These are phyloP conservation scores for Blastobotrys aristatus DNA, from an alignment of 1,139 yeast genomes.

Conservation along the genomic window DNA sequence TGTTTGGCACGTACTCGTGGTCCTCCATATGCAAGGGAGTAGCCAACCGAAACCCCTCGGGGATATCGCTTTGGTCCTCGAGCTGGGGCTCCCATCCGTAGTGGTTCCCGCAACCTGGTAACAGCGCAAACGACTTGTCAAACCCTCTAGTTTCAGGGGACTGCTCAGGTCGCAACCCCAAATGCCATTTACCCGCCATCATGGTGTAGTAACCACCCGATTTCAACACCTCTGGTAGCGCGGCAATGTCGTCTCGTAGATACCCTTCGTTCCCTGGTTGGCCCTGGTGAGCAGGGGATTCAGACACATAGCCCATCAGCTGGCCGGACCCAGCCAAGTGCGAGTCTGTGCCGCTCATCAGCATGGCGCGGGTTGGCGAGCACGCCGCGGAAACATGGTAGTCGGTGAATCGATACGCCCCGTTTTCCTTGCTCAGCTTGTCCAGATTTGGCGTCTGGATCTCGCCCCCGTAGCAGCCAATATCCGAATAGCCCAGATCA, in stretches of 20 bases:
- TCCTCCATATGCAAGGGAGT: constrained; percentile 37
- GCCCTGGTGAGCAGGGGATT: constrained; percentile 22
- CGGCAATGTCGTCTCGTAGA: constrained; percentile 47
- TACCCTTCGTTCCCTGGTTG: constrained; percentile 56
- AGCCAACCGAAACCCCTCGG: constrained; percentile 28
- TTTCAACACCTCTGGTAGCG: constrained; percentile 47
- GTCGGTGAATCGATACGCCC: constrained; percentile 46
- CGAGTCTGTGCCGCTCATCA: constrained; percentile 56
- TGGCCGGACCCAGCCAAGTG: constrained; percentile 59
- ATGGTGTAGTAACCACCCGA: constrained; percentile 48
- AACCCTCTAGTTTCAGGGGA: not conserved
- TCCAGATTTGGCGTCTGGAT: constrained; percentile 51
- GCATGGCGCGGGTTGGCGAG: constrained; percentile 60
- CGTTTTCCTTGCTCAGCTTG: constrained; percentile 38
- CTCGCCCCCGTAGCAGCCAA: constrained; percentile 54
- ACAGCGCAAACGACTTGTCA: not conserved
- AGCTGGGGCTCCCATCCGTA: not conserved
- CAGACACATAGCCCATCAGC: constrained; percentile 48
- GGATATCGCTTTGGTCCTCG: constrained; percentile 47
- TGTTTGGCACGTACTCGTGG: constrained; percentile 35
- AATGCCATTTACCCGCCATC: constrained; percentile 56
- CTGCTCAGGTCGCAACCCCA: constrained; percentile 42
- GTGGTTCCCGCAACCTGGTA: constrained; percentile 31
- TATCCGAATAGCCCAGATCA: constrained; percentile 57
- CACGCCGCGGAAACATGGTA: constrained; percentile 64